These are phyloP conservation scores for Annulohypoxylon stygium DNA, from an alignment of 495 filamentous ascomycete species.

Conservation along the genomic window DNA sequence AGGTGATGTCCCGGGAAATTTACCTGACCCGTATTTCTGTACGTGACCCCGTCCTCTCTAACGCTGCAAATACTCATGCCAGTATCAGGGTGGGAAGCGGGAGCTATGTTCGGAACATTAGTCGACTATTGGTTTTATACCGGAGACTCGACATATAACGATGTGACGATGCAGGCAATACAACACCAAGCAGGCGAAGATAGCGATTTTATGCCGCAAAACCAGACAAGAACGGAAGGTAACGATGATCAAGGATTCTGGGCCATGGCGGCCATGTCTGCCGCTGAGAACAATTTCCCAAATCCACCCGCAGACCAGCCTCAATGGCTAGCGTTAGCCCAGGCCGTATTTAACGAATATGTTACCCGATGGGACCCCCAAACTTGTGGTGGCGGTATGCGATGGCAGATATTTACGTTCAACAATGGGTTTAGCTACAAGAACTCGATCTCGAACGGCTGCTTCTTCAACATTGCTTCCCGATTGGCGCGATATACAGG, in stretches of 20 bases:
- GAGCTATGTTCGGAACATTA: conserved; percentile 79
- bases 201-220: conserved; percentile 80
- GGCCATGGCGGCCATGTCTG: conserved; percentile 84
- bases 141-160: conserved; percentile 79
- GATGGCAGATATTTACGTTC: conserved; percentile 88
- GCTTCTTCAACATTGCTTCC: conserved; percentile 85
- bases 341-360: conserved; percentile 82
- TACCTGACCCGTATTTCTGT: conserved; percentile 82
- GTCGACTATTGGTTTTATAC: conserved; percentile 90
- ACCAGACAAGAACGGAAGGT: conserved; percentile 80
- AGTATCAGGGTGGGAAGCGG: conserved; percentile 76
- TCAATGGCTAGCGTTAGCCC: conserved; percentile 82
- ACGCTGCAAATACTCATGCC: conserved; percentile 25
- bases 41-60: conserved; percentile 28
- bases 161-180: conserved; percentile 74
- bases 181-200: conserved; percentile 77
- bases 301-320: conserved; percentile 71
- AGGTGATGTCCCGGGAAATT: conserved; percentile 77
- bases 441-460: conserved; percentile 82
- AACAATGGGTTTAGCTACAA: conserved; percentile 86
- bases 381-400: conserved; percentile 80
- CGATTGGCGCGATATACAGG: conserved; percentile 80
- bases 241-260: conserved; percentile 93
- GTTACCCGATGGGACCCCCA: conserved; percentile 74
- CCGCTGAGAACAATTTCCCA: conserved; percentile 82